These are phyloP conservation scores for Sugiyamaella qingdaonensis DNA, from an alignment of 805 yeast species.

Conservation along the genomic window DNA sequence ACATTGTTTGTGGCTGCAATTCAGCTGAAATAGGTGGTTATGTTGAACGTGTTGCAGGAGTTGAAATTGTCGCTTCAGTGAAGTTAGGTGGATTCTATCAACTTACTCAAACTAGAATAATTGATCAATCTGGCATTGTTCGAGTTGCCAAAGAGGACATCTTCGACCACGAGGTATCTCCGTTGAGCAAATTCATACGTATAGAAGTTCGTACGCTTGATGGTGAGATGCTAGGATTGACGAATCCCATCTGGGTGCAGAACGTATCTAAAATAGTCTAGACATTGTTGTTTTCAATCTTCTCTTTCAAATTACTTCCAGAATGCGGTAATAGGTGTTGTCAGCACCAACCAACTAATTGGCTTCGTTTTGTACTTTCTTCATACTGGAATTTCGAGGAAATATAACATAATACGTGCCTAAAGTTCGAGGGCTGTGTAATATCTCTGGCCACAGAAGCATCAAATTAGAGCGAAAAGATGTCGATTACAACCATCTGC, in stretches of 20 bases:
- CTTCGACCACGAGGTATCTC: neutral
- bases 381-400: too few species aligned
- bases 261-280: too few species aligned
- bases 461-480: too few species aligned
- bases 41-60: neutral
- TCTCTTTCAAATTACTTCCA: too few species aligned
- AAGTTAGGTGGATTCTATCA: neutral
- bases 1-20: neutral
- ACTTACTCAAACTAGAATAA: neutral
- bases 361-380: too few species aligned
- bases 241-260: conserved; percentile 16
- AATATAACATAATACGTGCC: too few species aligned
- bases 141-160: neutral
- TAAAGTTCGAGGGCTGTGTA: too few species aligned
- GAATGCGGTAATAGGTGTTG: too few species aligned
- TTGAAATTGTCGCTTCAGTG: neutral
- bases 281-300: too few species aligned
- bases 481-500: too few species aligned
- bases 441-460: too few species aligned
- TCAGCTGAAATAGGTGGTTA: neutral
- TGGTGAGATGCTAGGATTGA: conserved; percentile 13
- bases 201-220: conserved; percentile 4
- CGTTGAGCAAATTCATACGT: conserved; percentile 3
- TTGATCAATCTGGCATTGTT: neutral
- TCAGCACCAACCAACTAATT: too few species aligned